These are phyloP conservation scores for Grifola frondosa DNA, from an alignment of 1,284 basidiomycete species.

Conservation along the genomic window DNA sequence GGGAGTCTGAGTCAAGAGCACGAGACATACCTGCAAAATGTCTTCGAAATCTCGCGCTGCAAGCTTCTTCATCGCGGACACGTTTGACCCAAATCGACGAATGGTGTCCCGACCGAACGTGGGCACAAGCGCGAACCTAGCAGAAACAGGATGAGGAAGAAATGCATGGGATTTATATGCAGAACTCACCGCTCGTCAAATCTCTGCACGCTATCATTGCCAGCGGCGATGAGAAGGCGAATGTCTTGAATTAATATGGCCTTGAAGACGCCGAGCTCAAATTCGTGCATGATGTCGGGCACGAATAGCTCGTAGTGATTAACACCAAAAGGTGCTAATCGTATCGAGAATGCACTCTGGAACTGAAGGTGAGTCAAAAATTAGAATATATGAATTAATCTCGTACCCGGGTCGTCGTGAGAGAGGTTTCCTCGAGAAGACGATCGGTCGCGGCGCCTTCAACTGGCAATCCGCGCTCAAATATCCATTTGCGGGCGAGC, in stretches of 20 bases:
- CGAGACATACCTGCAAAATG: constrained; percentile 23
- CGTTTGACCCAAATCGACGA: constrained; percentile 24
- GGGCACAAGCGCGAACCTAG: constrained; percentile 25
- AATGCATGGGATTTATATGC: not conserved
- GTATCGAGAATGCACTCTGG: constrained; percentile 30
- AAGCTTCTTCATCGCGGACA: constrained; percentile 28
- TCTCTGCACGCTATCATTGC: not conserved
- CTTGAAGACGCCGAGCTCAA: constrained; percentile 38
- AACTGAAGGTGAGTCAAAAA: not conserved
- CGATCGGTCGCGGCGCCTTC: constrained; percentile 1
- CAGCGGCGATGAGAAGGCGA: constrained; percentile 9
- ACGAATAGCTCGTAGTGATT: constrained; percentile 32
- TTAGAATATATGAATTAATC: not conserved
- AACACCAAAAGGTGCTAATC: constrained; percentile 20
- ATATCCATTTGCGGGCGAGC: constrained; percentile 16
- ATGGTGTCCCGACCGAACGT: constrained; percentile 30
- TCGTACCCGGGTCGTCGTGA: not conserved
- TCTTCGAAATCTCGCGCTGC: constrained; percentile 33
- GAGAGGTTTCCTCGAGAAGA: constrained; percentile 1
- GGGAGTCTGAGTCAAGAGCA: constrained; percentile 11
- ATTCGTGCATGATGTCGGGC: constrained; percentile 39
- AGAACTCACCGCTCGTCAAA: constrained; percentile 18
- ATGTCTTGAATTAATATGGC: constrained; percentile 8
- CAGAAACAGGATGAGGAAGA: not conserved
- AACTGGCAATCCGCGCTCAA: constrained; percentile 1